These are phyloP conservation scores for Mortierella sp. DNA, from an alignment of 371 early-diverging fungal genomes.

Conservation along the genomic window DNA sequence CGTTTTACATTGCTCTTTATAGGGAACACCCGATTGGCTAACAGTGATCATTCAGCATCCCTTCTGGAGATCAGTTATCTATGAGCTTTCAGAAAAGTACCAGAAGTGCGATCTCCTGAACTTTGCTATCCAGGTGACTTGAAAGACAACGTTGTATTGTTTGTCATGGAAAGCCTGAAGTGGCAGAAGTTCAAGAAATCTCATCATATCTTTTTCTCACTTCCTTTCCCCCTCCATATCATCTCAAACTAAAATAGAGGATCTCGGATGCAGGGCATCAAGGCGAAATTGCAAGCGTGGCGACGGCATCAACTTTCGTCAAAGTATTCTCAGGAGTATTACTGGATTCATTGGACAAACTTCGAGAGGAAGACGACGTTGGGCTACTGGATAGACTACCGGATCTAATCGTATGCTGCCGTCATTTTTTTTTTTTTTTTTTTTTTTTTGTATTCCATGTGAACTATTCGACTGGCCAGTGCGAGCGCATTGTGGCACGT, in stretches of 20 bases:
- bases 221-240: too few species aligned
- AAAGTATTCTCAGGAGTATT: conserved; percentile 72
- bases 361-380: conserved; percentile 65
- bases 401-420: conserved; percentile 56
- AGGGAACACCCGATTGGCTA: conserved; percentile 61
- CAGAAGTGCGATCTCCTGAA: conserved; percentile 69
- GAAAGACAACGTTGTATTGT: not conserved
- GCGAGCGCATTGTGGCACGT: too few species aligned
- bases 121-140: conserved; percentile 64
- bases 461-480: too few species aligned
- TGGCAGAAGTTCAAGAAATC: not conserved
- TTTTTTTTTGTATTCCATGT: not conserved
- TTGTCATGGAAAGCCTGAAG: not conserved
- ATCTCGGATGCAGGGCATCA: conserved; percentile 75
- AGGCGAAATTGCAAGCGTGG: conserved; percentile 68
- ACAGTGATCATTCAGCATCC: conserved; percentile 62
- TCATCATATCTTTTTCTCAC: not conserved
- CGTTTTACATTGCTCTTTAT: not conserved
- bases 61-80: conserved; percentile 72
- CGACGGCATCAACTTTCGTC: conserved; percentile 70
- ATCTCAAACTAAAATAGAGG: conserved; percentile 54
- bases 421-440: not conserved
- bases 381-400: conserved; percentile 62
- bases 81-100: conserved; percentile 67
- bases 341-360: conserved; percentile 61